Evolutionary conservation across 2,329 filamentous ascomycete genomes (phyloP).

Genomic region (Botrytis medusae): DNA sequence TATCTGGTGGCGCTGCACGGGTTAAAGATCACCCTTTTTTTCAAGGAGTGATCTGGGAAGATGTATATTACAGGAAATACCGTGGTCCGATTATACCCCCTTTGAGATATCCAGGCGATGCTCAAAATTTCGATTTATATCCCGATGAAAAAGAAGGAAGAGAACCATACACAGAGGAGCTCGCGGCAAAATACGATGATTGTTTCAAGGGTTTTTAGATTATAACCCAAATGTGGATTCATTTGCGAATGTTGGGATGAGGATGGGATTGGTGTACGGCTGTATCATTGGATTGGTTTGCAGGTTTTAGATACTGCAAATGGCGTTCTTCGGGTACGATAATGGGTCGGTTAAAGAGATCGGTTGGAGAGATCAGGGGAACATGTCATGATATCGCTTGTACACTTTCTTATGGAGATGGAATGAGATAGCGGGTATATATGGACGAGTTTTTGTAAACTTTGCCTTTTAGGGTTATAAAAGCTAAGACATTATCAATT

Average conservation of each 20-base stretch:
- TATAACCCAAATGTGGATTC: constrained; percentile 7
- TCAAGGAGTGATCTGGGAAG: constrained; percentile 70
- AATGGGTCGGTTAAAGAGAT: constrained; percentile 10
- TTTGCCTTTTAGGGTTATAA: not conserved
- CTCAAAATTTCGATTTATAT: constrained; percentile 79
- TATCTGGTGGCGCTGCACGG: constrained; percentile 67
- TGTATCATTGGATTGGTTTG: constrained; percentile 17
- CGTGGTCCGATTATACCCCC: constrained; percentile 75
- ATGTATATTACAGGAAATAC: constrained; percentile 61
- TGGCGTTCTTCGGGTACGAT: constrained; percentile 19
- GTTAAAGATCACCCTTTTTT: constrained; percentile 81
- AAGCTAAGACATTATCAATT: constrained; percentile 6
- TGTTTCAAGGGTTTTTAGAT: constrained; percentile 69
- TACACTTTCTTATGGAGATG: constrained; percentile 4
- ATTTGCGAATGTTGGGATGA: constrained; percentile 15
- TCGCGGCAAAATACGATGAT: constrained; percentile 67
- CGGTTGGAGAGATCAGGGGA: constrained; percentile 13
- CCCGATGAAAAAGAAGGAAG: constrained; percentile 69
- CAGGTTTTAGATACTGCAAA: constrained; percentile 12
- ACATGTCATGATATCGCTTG: constrained; percentile 10
- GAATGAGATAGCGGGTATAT: not conserved
- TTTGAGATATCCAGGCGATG: constrained; percentile 69
- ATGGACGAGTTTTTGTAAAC: not conserved
- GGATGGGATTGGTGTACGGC: constrained; percentile 9
- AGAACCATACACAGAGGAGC: constrained; percentile 67